A percentile compares a stretch with the other conserved stretches of the same genome.
These are phyloP conservation scores for Hydnum rufescens DNA, from an alignment of 768 basidiomycete species.

Conservation along the genomic window DNA sequence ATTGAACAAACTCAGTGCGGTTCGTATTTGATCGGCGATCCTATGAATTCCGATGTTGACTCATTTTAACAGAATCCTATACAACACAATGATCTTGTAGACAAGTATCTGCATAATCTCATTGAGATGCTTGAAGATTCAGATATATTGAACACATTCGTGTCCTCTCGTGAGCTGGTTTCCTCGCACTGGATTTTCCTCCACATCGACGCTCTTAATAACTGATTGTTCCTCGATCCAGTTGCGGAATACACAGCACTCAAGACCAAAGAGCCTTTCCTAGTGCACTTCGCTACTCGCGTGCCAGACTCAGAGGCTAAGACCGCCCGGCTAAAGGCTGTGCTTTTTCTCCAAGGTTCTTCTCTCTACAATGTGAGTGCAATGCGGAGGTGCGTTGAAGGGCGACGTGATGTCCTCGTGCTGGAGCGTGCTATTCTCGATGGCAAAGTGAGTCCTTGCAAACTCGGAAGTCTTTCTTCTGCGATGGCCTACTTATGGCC, in stretches of 20 bases:
- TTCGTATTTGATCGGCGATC: constrained; percentile 15
- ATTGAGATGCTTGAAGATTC: constrained; percentile 26
- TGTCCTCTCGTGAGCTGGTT: too few relatives aligned
- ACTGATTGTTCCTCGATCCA: too few relatives aligned
- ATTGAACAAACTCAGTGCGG: constrained; percentile 41
- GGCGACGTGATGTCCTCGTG: constrained; percentile 28
- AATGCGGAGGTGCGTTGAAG: constrained; percentile 29
- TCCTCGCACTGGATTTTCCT: too few relatives aligned
- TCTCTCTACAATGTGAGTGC: constrained; percentile 37
- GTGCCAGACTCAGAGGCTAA: not conserved
- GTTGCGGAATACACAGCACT: too few relatives aligned
- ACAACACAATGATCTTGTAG: constrained; percentile 48
- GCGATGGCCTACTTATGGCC: not conserved
- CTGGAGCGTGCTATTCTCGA: constrained; percentile 64
- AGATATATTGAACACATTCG: too few relatives aligned
- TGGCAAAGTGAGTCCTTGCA: constrained; percentile 48
- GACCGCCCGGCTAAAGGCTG: constrained; percentile 30
- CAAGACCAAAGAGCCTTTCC: too few relatives aligned
- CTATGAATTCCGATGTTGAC: not conserved
- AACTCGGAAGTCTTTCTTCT: too few relatives aligned
- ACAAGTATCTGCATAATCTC: constrained; percentile 35
- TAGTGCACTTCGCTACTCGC: not conserved
- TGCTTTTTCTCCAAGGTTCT: constrained; percentile 69
- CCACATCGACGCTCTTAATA: too few relatives aligned
- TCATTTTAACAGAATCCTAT: constrained; percentile 28